Evolutionary conservation across 1,284 basidiomycete genomes (phyloP).

Genomic region (Somion occarium): DNA sequence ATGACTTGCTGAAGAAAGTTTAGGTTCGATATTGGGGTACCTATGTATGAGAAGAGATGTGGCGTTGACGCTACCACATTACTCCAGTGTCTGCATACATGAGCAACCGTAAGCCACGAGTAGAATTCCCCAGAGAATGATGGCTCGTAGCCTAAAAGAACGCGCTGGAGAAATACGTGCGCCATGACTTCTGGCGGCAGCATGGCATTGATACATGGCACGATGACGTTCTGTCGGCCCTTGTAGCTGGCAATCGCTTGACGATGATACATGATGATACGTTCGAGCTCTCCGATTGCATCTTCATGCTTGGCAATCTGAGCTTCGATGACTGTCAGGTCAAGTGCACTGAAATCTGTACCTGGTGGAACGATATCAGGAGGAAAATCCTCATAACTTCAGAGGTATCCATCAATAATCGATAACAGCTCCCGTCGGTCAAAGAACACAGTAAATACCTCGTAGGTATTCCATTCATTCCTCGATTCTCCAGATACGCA

Average conservation of each 20-base stretch:
- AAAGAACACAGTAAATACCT: too few species aligned
- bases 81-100: background rate
- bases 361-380: background rate
- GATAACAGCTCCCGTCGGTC: too few species aligned
- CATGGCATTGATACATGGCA: background rate
- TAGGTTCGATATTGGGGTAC: too few species aligned
- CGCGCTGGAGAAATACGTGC: background rate
- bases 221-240: background rate
- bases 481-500: too few species aligned
- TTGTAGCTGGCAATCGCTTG: background rate
- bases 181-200: background rate
- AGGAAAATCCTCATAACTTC: background rate
- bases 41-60: background rate
- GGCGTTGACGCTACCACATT: background rate
- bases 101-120: background rate
- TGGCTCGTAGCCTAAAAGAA: background rate
- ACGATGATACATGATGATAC: background rate
- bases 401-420: too few species aligned
- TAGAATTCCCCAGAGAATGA: background rate
- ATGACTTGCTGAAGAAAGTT: too few species aligned
- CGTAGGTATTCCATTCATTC: too few species aligned
- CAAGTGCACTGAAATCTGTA: background rate
- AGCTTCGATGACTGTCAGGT: background rate
- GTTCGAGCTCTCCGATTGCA: background rate
- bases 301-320: background rate